Evolutionary conservation across 768 basidiomycete genomes (phyloP).

Genomic region (Filobasidium floriforme): DNA sequence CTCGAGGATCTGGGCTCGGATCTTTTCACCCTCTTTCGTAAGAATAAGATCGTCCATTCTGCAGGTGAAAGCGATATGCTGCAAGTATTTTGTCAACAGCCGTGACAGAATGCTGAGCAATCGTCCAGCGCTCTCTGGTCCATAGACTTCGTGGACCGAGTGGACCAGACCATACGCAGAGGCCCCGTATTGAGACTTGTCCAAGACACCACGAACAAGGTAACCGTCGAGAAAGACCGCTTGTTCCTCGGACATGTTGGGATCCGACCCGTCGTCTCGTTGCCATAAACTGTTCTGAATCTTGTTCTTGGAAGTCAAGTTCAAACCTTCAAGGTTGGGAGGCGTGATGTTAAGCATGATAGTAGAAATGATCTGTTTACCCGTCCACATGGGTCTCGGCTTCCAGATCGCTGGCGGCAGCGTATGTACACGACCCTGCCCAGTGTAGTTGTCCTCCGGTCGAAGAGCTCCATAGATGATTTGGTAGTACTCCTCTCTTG

Average conservation of each 20-base stretch:
- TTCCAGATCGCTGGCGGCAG: conserved; percentile 88
- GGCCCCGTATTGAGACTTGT: conserved; percentile 96
- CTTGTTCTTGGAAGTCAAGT: conserved; percentile 77
- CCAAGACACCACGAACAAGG: conserved; percentile 83
- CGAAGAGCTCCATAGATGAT: conserved; percentile 86
- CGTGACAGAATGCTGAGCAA: conserved; percentile 88
- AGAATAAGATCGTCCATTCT: conserved; percentile 96
- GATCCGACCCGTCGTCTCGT: conserved; percentile 48
- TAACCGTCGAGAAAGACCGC: conserved; percentile 90
- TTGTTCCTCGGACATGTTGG: conserved; percentile 64
- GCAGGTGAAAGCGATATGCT: conserved; percentile 94
- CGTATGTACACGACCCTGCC: conserved; percentile 61
- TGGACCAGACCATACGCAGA: conserved; percentile 93
- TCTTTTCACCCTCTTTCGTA: conserved; percentile 68
- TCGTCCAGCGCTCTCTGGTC: conserved; percentile 76
- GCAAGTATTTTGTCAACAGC: conserved; percentile 91
- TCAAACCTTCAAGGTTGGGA: conserved; percentile 65
- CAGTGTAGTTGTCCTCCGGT: conserved; percentile 67
- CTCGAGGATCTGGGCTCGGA: conserved; percentile 61
- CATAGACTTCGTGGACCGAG: conserved; percentile 92
- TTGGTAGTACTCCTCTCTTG: conserved; percentile 91
- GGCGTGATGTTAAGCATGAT: conserved; percentile 88
- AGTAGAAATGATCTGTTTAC: conserved; percentile 98
- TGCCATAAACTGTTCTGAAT: conserved; percentile 77
- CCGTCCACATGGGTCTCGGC: conserved; percentile 87